A percentile compares a stretch with the other conserved stretches of the same genome.
phyloP scores from a whole-genome alignment of 2,329 filamentous ascomycete genomes.

The Fusarium illudens region DNA sequence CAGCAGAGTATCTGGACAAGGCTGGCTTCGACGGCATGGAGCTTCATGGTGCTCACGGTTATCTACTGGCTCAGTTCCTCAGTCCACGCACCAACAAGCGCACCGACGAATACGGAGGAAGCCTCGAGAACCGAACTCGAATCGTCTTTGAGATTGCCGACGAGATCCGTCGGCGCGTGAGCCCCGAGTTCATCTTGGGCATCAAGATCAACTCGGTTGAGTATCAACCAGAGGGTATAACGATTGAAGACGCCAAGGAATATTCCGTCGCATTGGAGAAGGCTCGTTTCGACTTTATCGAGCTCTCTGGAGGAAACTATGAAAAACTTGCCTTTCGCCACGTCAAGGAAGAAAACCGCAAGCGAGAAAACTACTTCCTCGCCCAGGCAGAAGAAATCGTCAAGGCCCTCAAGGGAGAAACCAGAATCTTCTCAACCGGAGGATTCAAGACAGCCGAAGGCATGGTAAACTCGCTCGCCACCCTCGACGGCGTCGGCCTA shows the following conservation, averaged over 20 bases:
- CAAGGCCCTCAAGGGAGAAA: constrained; percentile 21
- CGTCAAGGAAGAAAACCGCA: constrained; percentile 60
- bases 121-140: constrained; percentile 54
- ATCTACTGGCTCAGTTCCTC: constrained; percentile 60
- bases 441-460: constrained; percentile 19
- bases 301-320: constrained; percentile 67
- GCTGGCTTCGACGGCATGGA: constrained; percentile 30
- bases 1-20: constrained; percentile 52
- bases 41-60: constrained; percentile 45
- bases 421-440: constrained; percentile 26
- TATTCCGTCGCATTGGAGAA: constrained; percentile 56
- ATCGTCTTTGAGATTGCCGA: constrained; percentile 54
- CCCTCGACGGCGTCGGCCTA: constrained; percentile 21
- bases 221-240: constrained; percentile 60
- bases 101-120: constrained; percentile 59
- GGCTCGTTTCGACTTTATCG: constrained; percentile 63
- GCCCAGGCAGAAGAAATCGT: constrained; percentile 63
- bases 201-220: constrained; percentile 66
- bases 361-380: constrained; percentile 66
- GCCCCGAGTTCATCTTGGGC: constrained; percentile 52
- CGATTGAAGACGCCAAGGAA: constrained; percentile 57
- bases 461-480: constrained; percentile 21
- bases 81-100: constrained; percentile 55
- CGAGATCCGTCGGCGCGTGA: constrained; percentile 57
- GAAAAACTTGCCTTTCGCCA: constrained; percentile 60